Base-by-base conservation (phyloP, 805 yeast species). In the Candida coleopterorum region DNA sequence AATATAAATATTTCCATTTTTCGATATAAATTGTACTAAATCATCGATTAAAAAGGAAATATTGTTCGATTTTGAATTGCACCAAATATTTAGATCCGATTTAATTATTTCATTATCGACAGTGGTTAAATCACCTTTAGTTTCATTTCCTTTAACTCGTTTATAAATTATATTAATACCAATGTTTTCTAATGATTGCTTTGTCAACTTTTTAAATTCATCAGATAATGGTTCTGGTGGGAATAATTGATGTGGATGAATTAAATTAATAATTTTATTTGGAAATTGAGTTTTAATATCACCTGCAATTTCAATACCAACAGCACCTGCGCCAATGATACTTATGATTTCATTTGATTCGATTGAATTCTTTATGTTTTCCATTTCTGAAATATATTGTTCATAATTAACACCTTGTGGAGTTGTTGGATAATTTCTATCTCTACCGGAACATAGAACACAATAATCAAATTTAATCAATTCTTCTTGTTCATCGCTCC, bases 351-450 rank as follows among this genome's bases (percentile, higher is more conserved):
- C 50, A 11, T 69, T 60, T 3, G 39, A 29, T 11, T 49, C 51
- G 32, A 75, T 60, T n/a, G 52, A 49, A 1, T 46, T 44, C 18
- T 47, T 45, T 25, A 63, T 57, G 15, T 48, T 44, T 4, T 40
- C 34, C 76, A 75, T 73, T 44, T 75, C 80, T 14, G 50, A 39
- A 18, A 64, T 38, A 44, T 58, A 74, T 12, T 58, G 57, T 10
- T 31, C 29, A 34, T 48, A 54, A 9, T 68, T 65, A n/a, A 21
- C 12, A 14, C 10, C 7, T 0, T 70, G 47, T 3, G 79, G 80
- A 24, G 74, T 73, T 25, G 72, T 65, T 10, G 80, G 81, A 77
- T 77, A 74, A 28, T 57, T 55, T 41, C 80, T 55, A 35, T 72
- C 58, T 48, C 79, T 56, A 1, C 80, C 80, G 2, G 72, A 53